These are phyloP conservation scores for Aspergillus jensenii DNA, from an alignment of 2,329 filamentous ascomycete genomes.

Conservation along the genomic window DNA sequence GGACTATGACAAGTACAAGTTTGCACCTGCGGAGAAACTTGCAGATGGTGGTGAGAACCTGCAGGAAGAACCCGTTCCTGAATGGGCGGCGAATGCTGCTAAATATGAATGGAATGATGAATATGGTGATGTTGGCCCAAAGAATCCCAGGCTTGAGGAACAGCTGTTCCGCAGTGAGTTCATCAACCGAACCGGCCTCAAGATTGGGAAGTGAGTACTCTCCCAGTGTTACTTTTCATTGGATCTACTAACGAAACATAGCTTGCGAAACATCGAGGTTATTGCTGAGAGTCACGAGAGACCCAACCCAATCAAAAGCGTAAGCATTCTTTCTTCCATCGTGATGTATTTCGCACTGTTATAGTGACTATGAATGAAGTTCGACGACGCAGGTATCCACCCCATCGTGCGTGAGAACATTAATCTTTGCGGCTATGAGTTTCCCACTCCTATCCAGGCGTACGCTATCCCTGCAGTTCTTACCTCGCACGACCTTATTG, in stretches of 20 bases:
- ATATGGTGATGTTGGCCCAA: constrained; percentile 79
- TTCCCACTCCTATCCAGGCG: constrained; percentile 82
- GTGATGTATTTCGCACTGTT: background rate
- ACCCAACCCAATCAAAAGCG: constrained; percentile 50
- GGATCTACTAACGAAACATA: constrained; percentile 20
- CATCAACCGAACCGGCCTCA: constrained; percentile 56
- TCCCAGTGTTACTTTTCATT: background rate
- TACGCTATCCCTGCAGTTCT: constrained; percentile 81
- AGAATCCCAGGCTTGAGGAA: constrained; percentile 67
- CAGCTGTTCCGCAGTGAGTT: constrained; percentile 66
- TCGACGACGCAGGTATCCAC: constrained; percentile 78
- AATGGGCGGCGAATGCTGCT: constrained; percentile 58
- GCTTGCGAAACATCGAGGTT: constrained; percentile 51
- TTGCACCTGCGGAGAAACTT: constrained; percentile 18
- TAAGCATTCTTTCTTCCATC: constrained; percentile 34
- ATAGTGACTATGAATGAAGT: constrained; percentile 44
- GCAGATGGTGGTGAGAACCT: constrained; percentile 1
- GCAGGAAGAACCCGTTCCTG: constrained; percentile 24
- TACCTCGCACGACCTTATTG: constrained; percentile 77
- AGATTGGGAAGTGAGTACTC: constrained; percentile 61
- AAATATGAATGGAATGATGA: constrained; percentile 86
- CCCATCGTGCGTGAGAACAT: constrained; percentile 80
- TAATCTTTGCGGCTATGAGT: constrained; percentile 65
- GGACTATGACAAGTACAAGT: constrained; percentile 36
- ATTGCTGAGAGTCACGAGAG: constrained; percentile 49